Conservation (phyloP, 352 stramenopile genomes). For the Nothophytophthora sp. region DNA sequence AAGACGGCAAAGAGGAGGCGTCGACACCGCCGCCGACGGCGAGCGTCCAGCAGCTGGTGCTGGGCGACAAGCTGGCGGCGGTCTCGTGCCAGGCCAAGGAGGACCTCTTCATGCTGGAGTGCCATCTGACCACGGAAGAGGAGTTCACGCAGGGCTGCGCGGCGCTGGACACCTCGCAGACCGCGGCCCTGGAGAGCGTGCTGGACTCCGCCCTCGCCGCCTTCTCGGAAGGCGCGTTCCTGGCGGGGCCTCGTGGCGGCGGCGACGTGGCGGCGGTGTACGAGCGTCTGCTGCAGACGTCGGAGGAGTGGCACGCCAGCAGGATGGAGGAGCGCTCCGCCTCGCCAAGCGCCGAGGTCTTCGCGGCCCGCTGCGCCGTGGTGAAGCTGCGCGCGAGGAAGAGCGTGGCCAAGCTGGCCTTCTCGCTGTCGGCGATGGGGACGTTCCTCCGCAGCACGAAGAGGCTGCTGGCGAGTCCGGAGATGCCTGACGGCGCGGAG, state of each 20-base stretch:
- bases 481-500: conserved; percentile 28
- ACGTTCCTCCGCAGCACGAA: conserved; percentile 40
- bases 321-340: conserved; percentile 21
- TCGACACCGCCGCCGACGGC: conserved; percentile 12
- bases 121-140: conserved; percentile 67
- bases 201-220: conserved; percentile 59
- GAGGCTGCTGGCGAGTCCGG: conserved; percentile 24
- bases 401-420: conserved; percentile 51
- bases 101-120: conserved; percentile 77
- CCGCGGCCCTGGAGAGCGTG: conserved; percentile 44
- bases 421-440: conserved; percentile 61
- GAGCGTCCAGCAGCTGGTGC: conserved; percentile 51
- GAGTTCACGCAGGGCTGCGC: conserved; percentile 47
- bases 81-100: conserved; percentile 67
- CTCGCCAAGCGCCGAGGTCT: conserved; percentile 37
- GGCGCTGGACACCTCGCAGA: conserved; percentile 47
- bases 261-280: conserved; percentile 42
- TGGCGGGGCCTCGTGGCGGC: conserved; percentile 23
- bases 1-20: conserved; percentile 38
- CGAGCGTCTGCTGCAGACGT: conserved; percentile 50
- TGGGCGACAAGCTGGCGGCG: conserved; percentile 61
- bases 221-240: conserved; percentile 58
- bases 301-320: conserved; percentile 57
- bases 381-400: conserved; percentile 65
- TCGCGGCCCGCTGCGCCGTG: conserved; percentile 54